phyloP scores from a whole-genome alignment of 345 rosid species.

The Eucalyptus dawsonii region DNA sequence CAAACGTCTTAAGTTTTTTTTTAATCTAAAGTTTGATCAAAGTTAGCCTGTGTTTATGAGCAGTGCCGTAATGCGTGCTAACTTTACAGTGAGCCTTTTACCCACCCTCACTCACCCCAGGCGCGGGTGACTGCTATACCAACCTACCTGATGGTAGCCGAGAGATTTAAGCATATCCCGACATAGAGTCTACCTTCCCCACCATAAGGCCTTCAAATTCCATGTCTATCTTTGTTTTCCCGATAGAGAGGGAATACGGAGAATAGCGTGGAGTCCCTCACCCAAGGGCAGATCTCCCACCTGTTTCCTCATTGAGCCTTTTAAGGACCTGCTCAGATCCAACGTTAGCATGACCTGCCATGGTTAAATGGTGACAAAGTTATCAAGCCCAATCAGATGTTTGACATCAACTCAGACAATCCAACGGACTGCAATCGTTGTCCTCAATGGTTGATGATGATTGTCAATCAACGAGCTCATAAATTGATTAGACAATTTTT shows the following conservation, averaged over 20 bases:
- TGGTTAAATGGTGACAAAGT: no score
- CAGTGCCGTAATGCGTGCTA: accelerated
- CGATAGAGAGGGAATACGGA: accelerated
- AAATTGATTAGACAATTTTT: not conserved
- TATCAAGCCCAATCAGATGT: no score
- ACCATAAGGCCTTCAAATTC: no score
- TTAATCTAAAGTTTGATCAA: no score
- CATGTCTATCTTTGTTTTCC: accelerated
- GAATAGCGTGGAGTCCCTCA: accelerated
- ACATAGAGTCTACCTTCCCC: accelerated
- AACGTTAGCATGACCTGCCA: accelerated
- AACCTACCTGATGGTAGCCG: accelerated
- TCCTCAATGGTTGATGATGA: no score
- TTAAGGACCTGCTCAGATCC: not conserved
- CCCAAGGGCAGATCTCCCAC: accelerated
- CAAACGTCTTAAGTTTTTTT: accelerated
- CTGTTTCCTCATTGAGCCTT: accelerated
- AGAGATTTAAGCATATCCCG: accelerated
- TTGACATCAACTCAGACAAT: no score
- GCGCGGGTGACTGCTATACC: accelerated
- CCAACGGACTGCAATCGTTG: accelerated
- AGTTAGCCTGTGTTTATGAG: accelerated
- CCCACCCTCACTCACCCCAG: no score
- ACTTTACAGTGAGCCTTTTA: accelerated
- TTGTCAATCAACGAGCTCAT: not conserved